Percentiles rank a stretch among this genome's conserved stretches.
phyloP scores from a whole-genome alignment of 176 grass and related monocot species.

The Oropetium thomaeum region DNA sequence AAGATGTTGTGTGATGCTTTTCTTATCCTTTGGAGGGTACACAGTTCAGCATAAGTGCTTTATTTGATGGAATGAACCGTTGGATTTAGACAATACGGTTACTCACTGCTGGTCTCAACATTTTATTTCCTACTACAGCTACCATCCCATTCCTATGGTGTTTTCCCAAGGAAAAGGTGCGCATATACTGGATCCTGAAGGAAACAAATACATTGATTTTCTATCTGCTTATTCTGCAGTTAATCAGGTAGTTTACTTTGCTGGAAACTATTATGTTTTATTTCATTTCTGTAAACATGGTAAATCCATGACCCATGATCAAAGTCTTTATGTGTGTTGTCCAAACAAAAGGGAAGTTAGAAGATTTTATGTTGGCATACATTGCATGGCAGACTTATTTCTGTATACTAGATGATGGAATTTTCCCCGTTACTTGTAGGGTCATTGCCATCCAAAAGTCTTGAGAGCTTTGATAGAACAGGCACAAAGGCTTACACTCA shows the following conservation, averaged over 20 bases:
- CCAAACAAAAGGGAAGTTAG: not conserved
- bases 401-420: not conserved
- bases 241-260: conserved; percentile 61
- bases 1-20: not conserved
- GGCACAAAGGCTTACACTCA: conserved; percentile 82
- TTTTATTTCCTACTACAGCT: conserved; percentile 49
- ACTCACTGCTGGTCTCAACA: not conserved
- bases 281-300: not conserved
- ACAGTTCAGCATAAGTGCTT: not conserved
- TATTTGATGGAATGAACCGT: not conserved
- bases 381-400: not conserved
- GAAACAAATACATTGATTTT: conserved; percentile 95
- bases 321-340: not conserved
- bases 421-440: conserved; percentile 39
- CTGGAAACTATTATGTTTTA: not conserved
- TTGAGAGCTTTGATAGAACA: conserved; percentile 78
- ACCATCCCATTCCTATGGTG: conserved; percentile 91
- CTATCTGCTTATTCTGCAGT: conserved; percentile 97
- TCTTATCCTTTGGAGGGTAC: not conserved
- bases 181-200: conserved; percentile 87
- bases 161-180: conserved; percentile 83
- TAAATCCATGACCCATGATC: not conserved
- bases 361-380: not conserved
- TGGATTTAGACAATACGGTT: not conserved
- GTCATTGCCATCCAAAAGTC: conserved; percentile 93